Evolutionary conservation across 73 alveolate genomes (phyloP).

Genomic region (Paramecium caudatum): DNA sequence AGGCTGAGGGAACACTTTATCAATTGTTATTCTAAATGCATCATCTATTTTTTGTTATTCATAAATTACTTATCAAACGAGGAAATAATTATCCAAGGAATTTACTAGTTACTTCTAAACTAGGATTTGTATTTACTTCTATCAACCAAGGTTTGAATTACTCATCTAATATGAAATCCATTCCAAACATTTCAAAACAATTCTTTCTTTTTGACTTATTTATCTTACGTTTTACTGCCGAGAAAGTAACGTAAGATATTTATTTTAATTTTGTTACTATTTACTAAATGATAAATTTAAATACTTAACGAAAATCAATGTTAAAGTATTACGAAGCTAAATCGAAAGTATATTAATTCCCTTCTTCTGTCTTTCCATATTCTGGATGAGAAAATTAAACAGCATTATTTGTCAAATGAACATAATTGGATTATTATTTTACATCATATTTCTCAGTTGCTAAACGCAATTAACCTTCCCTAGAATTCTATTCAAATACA

Average conservation of each 20-base stretch:
- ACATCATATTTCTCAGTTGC: conserved; percentile 78
- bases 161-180: conserved; percentile 95
- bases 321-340: conserved; percentile 78
- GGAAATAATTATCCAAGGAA: conserved; percentile 90
- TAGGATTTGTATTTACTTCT: conserved; percentile 97
- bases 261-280: conserved; percentile 68
- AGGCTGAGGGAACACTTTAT: conserved; percentile 39
- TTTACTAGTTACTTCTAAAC: conserved; percentile 91
- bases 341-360: conserved; percentile 85
- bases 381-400: conserved; percentile 82
- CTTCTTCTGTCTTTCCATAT: conserved; percentile 84
- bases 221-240: conserved; percentile 78
- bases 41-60: conserved; percentile 80
- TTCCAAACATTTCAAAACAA: conserved; percentile 97
- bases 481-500: conserved; percentile 51
- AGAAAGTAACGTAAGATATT: conserved; percentile 77
- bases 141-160: conserved; percentile 91
- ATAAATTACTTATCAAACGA: conserved; percentile 81
- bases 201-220: conserved; percentile 83
- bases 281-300: conserved; percentile 53
- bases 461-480: conserved; percentile 87
- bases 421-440: conserved; percentile 75
- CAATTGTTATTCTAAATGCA: conserved; percentile 76
- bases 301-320: conserved; percentile 77
- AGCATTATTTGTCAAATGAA: conserved; percentile 88